Evolutionary conservation across 1,284 basidiomycete genomes (phyloP).

Genomic region (Neonothopanus nambi): DNA sequence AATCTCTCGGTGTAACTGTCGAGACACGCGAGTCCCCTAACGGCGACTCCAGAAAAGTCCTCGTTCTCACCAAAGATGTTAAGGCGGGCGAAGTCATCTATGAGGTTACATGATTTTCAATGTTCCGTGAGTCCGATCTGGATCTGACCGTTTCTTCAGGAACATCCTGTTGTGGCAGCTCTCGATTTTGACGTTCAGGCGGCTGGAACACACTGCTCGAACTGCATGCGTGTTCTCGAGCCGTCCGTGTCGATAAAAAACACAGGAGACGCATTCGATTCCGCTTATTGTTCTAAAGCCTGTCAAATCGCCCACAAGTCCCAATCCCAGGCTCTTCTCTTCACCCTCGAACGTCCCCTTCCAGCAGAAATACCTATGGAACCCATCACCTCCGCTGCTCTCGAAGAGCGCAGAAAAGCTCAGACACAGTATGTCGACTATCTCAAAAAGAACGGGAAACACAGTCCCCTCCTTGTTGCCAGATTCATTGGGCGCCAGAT

Average conservation of each 20-base stretch:
- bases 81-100: constrained; percentile 73
- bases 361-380: constrained; percentile 50
- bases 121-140: neutral
- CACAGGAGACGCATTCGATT: constrained; percentile 51
- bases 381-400: constrained; percentile 27
- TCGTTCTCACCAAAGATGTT: constrained; percentile 69
- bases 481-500: constrained; percentile 74
- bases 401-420: constrained; percentile 51
- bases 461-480: constrained; percentile 59
- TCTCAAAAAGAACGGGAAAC: constrained; percentile 47
- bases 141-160: constrained; percentile 41
- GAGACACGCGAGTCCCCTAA: constrained; percentile 41
- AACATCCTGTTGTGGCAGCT: constrained; percentile 65
- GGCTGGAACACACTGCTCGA: constrained; percentile 65
- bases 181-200: constrained; percentile 71
- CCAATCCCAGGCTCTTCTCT: constrained; percentile 68
- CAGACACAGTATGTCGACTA: constrained; percentile 59
- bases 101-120: constrained; percentile 43
- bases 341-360: constrained; percentile 63
- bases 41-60: constrained; percentile 47
- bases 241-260: constrained; percentile 43
- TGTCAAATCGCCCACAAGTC: constrained; percentile 57
- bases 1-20: constrained; percentile 65
- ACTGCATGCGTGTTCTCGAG: constrained; percentile 64
- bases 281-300: constrained; percentile 70